Evolutionary conservation across 768 basidiomycete species (phyloP).

Genomic region (Ramaria sp.): DNA sequence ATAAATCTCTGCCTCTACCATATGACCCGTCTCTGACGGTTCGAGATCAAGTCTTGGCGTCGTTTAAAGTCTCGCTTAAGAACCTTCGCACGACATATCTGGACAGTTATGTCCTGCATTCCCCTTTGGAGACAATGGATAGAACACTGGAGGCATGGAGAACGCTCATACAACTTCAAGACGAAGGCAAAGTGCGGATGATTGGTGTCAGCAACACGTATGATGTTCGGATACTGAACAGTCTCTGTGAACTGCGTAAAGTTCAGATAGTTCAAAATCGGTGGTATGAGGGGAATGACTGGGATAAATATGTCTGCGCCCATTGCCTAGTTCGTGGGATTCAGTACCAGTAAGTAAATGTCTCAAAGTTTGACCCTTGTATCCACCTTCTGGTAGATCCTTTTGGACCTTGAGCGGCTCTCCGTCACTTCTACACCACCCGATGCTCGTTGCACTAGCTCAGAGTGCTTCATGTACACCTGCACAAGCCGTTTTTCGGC

Average conservation of each 20-base stretch:
- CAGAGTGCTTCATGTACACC: conserved; percentile 39
- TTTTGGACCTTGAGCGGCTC: conserved; percentile 87
- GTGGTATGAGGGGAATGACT: conserved; percentile 74
- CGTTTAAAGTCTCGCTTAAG: conserved; percentile 50
- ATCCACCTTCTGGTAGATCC: conserved; percentile 36
- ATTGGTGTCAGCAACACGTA: conserved; percentile 78
- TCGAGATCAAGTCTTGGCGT: conserved; percentile 47
- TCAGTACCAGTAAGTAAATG: conserved; percentile 66
- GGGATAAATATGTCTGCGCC: conserved; percentile 54
- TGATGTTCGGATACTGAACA: conserved; percentile 42
- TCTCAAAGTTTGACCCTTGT: too few species aligned
- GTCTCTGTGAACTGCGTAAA: conserved; percentile 33
- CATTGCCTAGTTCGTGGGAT: conserved; percentile 56
- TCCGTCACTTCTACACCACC: conserved; percentile 45
- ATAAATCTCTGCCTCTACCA: conserved; percentile 56
- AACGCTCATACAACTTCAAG: conserved; percentile 47
- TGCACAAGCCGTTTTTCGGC: conserved; percentile 55
- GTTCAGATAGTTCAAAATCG: conserved; percentile 75
- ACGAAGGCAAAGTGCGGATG: conserved; percentile 47
- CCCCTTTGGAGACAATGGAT: conserved; percentile 47
- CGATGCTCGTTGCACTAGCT: conserved; percentile 33
- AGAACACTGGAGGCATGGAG: conserved; percentile 63
- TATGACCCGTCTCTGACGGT: conserved; percentile 49
- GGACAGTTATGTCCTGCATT: conserved; percentile 73
- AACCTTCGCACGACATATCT: conserved; percentile 66